Evolutionary conservation across 73 alveolate genomes (phyloP).

Genomic region (Breviolum minutum): DNA sequence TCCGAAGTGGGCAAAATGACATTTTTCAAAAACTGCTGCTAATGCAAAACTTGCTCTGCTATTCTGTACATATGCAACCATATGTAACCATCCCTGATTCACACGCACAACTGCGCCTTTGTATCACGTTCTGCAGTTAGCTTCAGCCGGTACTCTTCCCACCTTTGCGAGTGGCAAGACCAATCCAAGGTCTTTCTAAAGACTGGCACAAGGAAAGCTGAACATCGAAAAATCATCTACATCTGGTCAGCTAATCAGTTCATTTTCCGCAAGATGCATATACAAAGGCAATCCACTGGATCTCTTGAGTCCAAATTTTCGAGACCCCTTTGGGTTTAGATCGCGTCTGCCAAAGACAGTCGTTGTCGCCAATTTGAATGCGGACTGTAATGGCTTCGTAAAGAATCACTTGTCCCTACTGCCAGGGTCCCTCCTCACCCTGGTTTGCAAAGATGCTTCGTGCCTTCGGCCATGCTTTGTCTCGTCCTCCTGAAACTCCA

Average conservation of each 20-base stretch:
- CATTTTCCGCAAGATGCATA: not conserved
- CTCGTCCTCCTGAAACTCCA: slow-evolving; percentile 60
- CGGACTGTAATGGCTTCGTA: too few species aligned
- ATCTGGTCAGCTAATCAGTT: too few species aligned
- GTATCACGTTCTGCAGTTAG: slow-evolving; percentile 37
- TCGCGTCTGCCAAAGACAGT: too few species aligned
- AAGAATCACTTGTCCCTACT: too few species aligned
- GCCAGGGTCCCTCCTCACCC: too few species aligned
- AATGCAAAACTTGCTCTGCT: too few species aligned
- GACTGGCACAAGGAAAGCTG: not conserved
- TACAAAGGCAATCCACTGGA: not conserved
- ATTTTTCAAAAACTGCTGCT: too few species aligned
- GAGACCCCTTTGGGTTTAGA: too few species aligned
- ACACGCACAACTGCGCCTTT: not conserved
- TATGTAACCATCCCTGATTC: too few species aligned
- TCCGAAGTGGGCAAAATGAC: too few species aligned
- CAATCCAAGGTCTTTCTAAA: not conserved
- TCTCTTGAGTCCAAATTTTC: not conserved
- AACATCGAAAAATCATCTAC: too few species aligned
- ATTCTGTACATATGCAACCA: too few species aligned
- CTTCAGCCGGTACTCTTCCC: slow-evolving; percentile 57
- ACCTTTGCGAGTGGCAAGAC: not conserved
- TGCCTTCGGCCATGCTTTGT: slow-evolving; percentile 47
- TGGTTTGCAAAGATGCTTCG: not conserved
- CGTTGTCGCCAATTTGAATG: not conserved